Evolutionary conservation across 345 rosid species (phyloP).

Genomic region (Aurinia saxatilis): DNA sequence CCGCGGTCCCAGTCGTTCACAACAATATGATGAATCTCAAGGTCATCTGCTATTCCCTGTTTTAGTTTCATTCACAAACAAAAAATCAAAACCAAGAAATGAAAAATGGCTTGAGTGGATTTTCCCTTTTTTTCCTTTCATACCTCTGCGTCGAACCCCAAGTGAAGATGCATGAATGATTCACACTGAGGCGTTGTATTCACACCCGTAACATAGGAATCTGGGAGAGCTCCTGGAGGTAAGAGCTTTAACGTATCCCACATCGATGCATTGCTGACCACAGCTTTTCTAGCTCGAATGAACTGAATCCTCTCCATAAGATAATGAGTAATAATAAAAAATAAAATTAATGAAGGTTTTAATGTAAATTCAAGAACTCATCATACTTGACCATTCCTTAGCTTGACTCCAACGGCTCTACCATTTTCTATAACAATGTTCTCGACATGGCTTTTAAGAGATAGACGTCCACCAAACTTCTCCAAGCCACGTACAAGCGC

Average conservation of each 20-base stretch:
- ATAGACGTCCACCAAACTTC: slow-evolving; percentile 72
- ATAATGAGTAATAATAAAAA: not conserved
- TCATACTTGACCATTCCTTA: slow-evolving; percentile 75
- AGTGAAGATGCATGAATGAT: slow-evolving; percentile 99
- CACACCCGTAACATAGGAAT: slow-evolving; percentile 43
- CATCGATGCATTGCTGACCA: slow-evolving; percentile 90
- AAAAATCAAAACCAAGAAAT: not conserved
- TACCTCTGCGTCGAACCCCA: slow-evolving; percentile 84
- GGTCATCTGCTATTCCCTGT: slow-evolving; percentile 61
- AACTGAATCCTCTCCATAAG: slow-evolving; percentile 38
- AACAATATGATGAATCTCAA: slow-evolving; percentile 91
- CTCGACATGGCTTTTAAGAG: slow-evolving; percentile 75
- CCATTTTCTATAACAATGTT: slow-evolving; percentile 64
- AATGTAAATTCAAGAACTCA: slow-evolving; percentile 18
- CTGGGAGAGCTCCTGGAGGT: slow-evolving; percentile 59
- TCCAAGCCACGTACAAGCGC: slow-evolving; percentile 83
- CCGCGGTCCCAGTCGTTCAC: slow-evolving; percentile 87
- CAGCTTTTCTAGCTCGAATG: slow-evolving; percentile 76
- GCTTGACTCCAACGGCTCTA: slow-evolving; percentile 76
- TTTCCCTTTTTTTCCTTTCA: not conserved
- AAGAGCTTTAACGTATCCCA: slow-evolving; percentile 79
- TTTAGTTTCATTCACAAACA: slow-evolving; percentile 6
- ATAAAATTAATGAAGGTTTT: too few relatives aligned
- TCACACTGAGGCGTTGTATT: slow-evolving; percentile 66
- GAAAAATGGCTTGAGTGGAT: not conserved